phyloP scores from a whole-genome alignment of 2,329 filamentous ascomycete genomes.

The Talaromyces rugulosus region DNA sequence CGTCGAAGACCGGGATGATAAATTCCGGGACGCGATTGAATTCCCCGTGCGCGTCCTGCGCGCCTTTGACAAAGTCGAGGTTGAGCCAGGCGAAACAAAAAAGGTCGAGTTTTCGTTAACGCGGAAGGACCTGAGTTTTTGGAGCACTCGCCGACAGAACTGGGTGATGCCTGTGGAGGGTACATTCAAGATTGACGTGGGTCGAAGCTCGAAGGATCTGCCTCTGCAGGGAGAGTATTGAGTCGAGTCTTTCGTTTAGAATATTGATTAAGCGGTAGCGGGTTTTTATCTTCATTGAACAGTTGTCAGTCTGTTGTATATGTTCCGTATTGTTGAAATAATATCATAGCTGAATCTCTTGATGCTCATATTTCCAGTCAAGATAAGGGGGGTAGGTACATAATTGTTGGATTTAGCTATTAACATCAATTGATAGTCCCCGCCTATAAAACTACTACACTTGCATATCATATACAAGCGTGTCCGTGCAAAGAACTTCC shows the following conservation, averaged over 20 bases:
- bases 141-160: slow-evolving; percentile 64
- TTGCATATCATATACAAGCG: not conserved
- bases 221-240: slow-evolving; percentile 26
- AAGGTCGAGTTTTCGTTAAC: slow-evolving; percentile 58
- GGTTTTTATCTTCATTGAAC: not conserved
- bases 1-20: slow-evolving; percentile 24
- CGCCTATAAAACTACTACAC: not conserved
- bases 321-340: not conserved
- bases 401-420: too few relatives aligned
- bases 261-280: not conserved
- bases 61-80: slow-evolving; percentile 65
- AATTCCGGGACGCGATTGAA: slow-evolving; percentile 45
- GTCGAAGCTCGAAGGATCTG: slow-evolving; percentile 33
- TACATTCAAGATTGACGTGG: slow-evolving; percentile 31
- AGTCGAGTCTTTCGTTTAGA: not conserved
- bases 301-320: not conserved
- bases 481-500: not conserved
- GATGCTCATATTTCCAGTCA: too few relatives aligned
- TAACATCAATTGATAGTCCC: not conserved
- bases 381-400: too few relatives aligned
- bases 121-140: slow-evolving; percentile 68
- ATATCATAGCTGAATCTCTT: too few relatives aligned
- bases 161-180: slow-evolving; percentile 57
- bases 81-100: slow-evolving; percentile 52
- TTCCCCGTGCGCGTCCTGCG: slow-evolving; percentile 62